These are phyloP conservation scores for Alternaria burnsii DNA, from an alignment of 2,329 filamentous ascomycete genomes.

Conservation along the genomic window DNA sequence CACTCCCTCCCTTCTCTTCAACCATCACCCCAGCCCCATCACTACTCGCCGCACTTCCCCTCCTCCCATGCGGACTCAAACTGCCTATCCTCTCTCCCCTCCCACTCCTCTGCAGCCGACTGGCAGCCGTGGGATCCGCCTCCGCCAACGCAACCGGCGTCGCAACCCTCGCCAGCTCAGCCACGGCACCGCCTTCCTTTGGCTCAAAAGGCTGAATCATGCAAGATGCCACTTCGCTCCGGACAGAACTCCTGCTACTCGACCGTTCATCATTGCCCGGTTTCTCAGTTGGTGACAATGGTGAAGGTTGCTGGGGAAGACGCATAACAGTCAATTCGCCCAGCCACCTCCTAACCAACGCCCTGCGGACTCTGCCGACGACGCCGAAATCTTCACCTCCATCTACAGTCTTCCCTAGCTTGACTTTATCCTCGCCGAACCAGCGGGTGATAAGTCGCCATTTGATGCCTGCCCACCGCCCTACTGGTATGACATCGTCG, in stretches of 20 bases:
- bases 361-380: conserved; percentile 51
- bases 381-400: conserved; percentile 51
- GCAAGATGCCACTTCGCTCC: background rate
- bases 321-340: conserved; percentile 42
- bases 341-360: conserved; percentile 55
- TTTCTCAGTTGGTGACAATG: background rate
- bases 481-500: conserved; percentile 52
- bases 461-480: conserved; percentile 53
- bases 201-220: conserved; percentile 4
- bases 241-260: background rate
- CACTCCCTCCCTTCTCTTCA: conserved; percentile 45
- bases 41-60: conserved; percentile 25
- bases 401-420: conserved; percentile 42
- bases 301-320: background rate
- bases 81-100: conserved; percentile 39
- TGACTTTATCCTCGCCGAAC: conserved; percentile 56
- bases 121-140: conserved; percentile 47
- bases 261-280: background rate
- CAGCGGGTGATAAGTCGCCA: conserved; percentile 59
- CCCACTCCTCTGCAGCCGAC: conserved; percentile 28
- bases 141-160: conserved; percentile 51
- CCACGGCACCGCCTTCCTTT: conserved; percentile 42
- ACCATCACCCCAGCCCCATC: conserved; percentile 52
- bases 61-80: conserved; percentile 44
- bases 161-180: conserved; percentile 44